Percentiles rank a stretch among this genome's conserved stretches.
Conservation (phyloP, 2,329 filamentous ascomycete species). For the Clonostachys byssicola region DNA sequence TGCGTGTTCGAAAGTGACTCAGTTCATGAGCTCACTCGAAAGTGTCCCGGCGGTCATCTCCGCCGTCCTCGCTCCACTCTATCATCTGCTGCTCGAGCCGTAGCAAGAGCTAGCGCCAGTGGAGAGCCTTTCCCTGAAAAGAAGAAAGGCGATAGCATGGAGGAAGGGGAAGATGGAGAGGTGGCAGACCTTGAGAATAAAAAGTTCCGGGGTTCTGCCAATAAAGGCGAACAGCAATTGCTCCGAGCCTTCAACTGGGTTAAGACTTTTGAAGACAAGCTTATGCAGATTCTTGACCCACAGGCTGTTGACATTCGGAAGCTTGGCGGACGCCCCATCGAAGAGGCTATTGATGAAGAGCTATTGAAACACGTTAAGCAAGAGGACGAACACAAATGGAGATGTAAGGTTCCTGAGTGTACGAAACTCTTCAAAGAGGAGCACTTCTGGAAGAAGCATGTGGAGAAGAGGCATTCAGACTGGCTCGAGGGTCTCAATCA, state of each 20-base stretch:
- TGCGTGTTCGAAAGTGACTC: constrained; percentile 99
- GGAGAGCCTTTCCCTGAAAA: constrained; percentile 82
- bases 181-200: constrained; percentile 53
- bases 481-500: constrained; percentile 78
- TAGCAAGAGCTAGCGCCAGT: constrained; percentile 77
- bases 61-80: constrained; percentile 85
- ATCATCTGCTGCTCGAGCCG: constrained; percentile 76
- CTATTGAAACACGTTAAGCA: constrained; percentile 87
- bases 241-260: constrained; percentile 98
- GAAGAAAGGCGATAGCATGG: constrained; percentile 59
- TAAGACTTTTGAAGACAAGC: constrained; percentile 95
- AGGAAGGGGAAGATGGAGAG: constrained; percentile 55
- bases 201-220: constrained; percentile 61
- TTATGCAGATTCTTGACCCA: constrained; percentile 87
- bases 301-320: constrained; percentile 84
- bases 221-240: constrained; percentile 85
- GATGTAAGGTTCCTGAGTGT: constrained; percentile 95
- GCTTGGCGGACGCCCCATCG: constrained; percentile 80
- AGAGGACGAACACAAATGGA: constrained; percentile 94
- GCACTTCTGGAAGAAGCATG: constrained; percentile 95
- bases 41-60: constrained; percentile 96
- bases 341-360: constrained; percentile 85
- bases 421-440: constrained; percentile 96
- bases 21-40: constrained; percentile 89
- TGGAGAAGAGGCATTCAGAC: constrained; percentile 90